phyloP scores from a whole-genome alignment of 805 yeast genomes.

The Starmera amethionina region DNA sequence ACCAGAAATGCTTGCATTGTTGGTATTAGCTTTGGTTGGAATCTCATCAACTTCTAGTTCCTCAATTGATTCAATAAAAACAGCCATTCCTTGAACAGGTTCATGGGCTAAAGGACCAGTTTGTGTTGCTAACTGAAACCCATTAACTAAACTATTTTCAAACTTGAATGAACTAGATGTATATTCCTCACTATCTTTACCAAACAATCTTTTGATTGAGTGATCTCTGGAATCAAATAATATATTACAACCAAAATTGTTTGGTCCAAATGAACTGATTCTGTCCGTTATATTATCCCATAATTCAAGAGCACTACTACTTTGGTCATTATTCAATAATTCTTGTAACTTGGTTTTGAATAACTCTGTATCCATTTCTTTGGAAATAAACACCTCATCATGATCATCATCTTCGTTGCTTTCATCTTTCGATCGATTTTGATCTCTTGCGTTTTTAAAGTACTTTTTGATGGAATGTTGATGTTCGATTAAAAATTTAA shows the following conservation, averaged over 20 bases:
- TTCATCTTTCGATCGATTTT: constrained; percentile 3
- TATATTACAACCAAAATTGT: constrained; percentile 65
- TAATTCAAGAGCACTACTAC: constrained; percentile 9
- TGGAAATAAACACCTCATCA: constrained; percentile 11
- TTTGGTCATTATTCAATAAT: constrained; percentile 19
- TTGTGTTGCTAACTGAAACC: constrained; percentile 71
- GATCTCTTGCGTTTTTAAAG: constrained; percentile 9
- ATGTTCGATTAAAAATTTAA: constrained; percentile 37
- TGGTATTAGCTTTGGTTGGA: constrained; percentile 24
- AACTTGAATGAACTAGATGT: constrained; percentile 23
- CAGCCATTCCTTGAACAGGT: constrained; percentile 72
- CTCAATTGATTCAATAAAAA: constrained; percentile 33
- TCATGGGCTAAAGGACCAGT: constrained; percentile 90
- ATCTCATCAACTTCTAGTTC: constrained; percentile 20
- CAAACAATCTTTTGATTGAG: constrained; percentile 25
- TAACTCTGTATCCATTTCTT: constrained; percentile 16
- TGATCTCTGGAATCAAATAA: constrained; percentile 43
- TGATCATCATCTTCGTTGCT: constrained; percentile 14
- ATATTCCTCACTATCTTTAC: not conserved
- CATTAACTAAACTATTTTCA: constrained; percentile 64
- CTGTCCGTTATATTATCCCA: constrained; percentile 25
- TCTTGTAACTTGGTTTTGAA: constrained; percentile 25
- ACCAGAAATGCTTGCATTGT: constrained; percentile 39
- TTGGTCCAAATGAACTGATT: constrained; percentile 69
- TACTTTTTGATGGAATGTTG: constrained; percentile 33